Percentiles rank a stretch among this genome's conserved stretches.
Conservation (phyloP, 306 rosid genomes). For the Prunus armeniaca region DNA sequence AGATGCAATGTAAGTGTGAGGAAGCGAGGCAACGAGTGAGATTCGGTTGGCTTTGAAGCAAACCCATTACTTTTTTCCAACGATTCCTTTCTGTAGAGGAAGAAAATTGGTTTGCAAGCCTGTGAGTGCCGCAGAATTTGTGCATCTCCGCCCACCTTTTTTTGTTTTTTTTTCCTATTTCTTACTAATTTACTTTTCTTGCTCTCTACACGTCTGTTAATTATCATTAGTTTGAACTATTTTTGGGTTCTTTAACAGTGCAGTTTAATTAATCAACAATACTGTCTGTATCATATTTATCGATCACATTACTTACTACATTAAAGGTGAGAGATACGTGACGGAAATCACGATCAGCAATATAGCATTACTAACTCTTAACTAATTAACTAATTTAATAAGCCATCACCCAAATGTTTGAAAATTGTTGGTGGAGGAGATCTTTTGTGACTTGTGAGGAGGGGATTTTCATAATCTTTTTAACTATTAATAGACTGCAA, state of each 20-base stretch:
- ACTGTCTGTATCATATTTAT: neutral
- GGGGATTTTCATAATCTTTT: slow-evolving; percentile 2
- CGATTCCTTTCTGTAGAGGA: slow-evolving; percentile 74
- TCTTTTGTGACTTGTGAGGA: slow-evolving; percentile 32
- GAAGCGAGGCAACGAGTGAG: slow-evolving; percentile 79
- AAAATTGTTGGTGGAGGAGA: slow-evolving; percentile 18
- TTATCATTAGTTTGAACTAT: neutral
- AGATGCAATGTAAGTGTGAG: slow-evolving; percentile 59
- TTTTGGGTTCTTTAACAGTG: neutral
- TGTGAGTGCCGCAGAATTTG: slow-evolving; percentile 61
- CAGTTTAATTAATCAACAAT: neutral
- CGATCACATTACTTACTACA: neutral
- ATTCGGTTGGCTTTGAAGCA: slow-evolving; percentile 99
- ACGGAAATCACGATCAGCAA: neutral
- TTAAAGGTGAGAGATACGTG: neutral
- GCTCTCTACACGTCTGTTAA: neutral
- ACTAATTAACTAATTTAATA: slow-evolving; percentile 10
- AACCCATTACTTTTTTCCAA: slow-evolving; percentile 80
- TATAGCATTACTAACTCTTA: neutral
- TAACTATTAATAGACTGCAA: neutral
- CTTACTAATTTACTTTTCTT: slow-evolving; percentile 15
- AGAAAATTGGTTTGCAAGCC: slow-evolving; percentile 82
- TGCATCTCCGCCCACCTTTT: slow-evolving; percentile 18
- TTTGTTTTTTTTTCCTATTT: neutral
- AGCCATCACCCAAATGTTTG: neutral